These are phyloP conservation scores for Triticum timopheevii DNA, from an alignment of 176 grass and related monocot genomes.

Conservation along the genomic window DNA sequence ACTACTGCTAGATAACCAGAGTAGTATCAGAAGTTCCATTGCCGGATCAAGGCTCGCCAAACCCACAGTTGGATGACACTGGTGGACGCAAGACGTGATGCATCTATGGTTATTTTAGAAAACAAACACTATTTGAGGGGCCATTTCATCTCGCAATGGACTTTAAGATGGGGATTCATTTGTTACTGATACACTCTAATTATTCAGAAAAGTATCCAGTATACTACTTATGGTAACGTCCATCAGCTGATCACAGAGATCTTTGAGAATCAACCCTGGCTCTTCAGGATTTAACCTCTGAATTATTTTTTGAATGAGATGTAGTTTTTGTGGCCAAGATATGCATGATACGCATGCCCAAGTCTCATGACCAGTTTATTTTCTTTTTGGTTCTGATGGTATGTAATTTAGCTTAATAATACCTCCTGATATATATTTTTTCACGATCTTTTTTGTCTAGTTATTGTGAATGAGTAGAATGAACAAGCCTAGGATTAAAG, in stretches of 20 bases:
- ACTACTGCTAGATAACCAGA: background rate
- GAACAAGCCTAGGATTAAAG: too few species aligned
- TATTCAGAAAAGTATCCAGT: background rate
- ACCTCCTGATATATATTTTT: too few species aligned
- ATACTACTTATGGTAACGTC: background rate
- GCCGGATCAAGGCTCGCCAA: slow-evolving; percentile 20
- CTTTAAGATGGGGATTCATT: slow-evolving; percentile 31
- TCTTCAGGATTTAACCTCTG: too few species aligned
- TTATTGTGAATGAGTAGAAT: too few species aligned
- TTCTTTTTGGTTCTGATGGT: too few species aligned
- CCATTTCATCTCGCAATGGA: background rate
- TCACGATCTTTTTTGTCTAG: too few species aligned
- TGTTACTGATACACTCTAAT: background rate
- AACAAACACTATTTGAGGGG: background rate
- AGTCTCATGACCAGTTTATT: too few species aligned
- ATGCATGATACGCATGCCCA: too few species aligned
- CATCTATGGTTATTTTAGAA: background rate
- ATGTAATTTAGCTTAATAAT: too few species aligned
- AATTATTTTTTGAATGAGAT: too few species aligned
- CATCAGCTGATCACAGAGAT: slow-evolving; percentile 9
- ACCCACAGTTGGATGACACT: background rate
- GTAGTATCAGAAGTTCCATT: background rate
- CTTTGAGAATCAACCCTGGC: too few species aligned
- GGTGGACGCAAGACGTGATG: slow-evolving; percentile 20
- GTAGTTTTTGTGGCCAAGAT: too few species aligned